Conservation (phyloP, 139 green algal genomes). For the Coelastrella sp. region DNA sequence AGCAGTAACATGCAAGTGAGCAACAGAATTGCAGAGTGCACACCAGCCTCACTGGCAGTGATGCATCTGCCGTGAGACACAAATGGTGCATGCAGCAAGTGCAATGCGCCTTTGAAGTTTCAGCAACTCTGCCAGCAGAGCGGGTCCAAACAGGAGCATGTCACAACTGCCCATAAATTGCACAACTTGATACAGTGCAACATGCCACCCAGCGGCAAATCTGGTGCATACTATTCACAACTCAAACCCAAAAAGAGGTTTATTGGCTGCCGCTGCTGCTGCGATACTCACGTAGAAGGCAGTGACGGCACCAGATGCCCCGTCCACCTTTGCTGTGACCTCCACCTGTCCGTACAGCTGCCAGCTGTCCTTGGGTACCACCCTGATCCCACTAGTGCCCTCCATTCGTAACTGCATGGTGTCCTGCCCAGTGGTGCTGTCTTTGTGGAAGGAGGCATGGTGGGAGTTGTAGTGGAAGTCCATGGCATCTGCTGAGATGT, state of each 20-base stretch:
- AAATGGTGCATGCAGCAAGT: too few species aligned
- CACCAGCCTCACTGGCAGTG: neutral
- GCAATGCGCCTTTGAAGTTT: too few species aligned
- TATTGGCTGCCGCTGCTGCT: neutral
- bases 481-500: neutral
- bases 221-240: neutral
- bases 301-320: neutral
- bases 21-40: neutral
- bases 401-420: neutral
- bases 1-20: neutral
- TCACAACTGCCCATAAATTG: too few species aligned
- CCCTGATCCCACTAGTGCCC: neutral
- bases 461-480: neutral
- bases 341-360: slow-evolving; percentile 37
- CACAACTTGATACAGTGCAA: too few species aligned
- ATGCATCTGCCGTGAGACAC: neutral
- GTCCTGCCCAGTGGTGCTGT: neutral
- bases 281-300: neutral
- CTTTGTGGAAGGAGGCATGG: neutral
- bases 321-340: slow-evolving; percentile 8
- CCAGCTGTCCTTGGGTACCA: neutral
- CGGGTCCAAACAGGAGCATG: too few species aligned
- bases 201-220: too few species aligned
- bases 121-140: too few species aligned
- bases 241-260: neutral